Evolutionary conservation across 1,284 basidiomycete genomes (phyloP).

Genomic region (Cerioporus squamosus): DNA sequence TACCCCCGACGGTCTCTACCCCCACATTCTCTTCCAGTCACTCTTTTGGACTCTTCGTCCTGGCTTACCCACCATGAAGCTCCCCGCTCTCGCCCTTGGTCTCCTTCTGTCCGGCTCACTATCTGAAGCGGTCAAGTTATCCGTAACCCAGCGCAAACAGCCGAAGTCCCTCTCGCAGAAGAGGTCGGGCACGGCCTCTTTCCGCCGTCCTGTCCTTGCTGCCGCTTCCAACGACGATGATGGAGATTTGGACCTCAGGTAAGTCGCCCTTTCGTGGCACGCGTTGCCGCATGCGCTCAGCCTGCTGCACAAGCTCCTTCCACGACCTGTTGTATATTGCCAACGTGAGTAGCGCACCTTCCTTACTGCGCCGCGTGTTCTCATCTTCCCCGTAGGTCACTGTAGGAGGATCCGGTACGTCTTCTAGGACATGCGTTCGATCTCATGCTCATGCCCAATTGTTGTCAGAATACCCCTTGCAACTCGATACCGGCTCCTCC

Average conservation of each 20-base stretch:
- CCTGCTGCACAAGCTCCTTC: conserved; percentile 51
- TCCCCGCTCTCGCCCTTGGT: conserved; percentile 24
- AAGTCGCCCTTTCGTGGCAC: not conserved
- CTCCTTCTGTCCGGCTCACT: conserved; percentile 32
- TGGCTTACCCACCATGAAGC: conserved; percentile 30
- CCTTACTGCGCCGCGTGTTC: not conserved
- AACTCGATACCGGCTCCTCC: conserved; percentile 82
- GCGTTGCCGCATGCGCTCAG: not conserved
- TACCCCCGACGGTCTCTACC: conserved; percentile 13
- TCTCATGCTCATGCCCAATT: not conserved
- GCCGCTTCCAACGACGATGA: conserved; percentile 28
- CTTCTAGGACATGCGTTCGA: not conserved
- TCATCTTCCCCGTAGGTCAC: conserved; percentile 50
- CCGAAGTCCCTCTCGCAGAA: conserved; percentile 17
- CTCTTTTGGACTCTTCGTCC: conserved; percentile 24
- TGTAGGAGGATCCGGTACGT: conserved; percentile 61
- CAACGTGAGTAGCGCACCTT: conserved; percentile 52
- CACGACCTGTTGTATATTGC: conserved; percentile 77
- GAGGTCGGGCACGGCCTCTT: conserved; percentile 27
- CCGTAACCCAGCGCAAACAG: conserved; percentile 32
- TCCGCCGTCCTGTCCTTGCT: conserved; percentile 29
- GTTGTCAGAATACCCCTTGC: conserved; percentile 61
- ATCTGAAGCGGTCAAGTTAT: conserved; percentile 34
- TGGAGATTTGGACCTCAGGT: conserved; percentile 36
- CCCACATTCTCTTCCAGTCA: conserved; percentile 26